Percentiles rank a stretch among this genome's conserved stretches.
phyloP scores from a whole-genome alignment of 2,329 filamentous ascomycete species.

The Thielaviopsis ethacetica region DNA sequence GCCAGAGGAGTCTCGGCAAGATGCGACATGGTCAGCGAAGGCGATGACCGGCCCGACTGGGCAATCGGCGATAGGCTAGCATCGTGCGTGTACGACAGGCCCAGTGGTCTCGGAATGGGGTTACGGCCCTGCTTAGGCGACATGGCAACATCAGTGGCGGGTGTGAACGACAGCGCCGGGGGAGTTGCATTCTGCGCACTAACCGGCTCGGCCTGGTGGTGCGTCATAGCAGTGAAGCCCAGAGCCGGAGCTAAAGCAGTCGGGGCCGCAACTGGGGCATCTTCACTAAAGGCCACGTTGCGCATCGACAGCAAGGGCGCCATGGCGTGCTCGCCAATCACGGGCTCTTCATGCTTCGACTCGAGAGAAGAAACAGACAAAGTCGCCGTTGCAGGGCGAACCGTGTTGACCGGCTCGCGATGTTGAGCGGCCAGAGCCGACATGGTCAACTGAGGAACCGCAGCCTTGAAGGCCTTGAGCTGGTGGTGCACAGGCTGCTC shows the following conservation, averaged over 20 bases:
- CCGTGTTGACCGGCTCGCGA: constrained; percentile 12
- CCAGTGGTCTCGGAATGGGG: constrained; percentile 3
- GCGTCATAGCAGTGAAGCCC: constrained; percentile 16
- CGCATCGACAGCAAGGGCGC: constrained; percentile 6
- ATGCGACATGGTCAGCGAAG: neutral
- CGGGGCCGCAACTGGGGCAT: constrained; percentile 6
- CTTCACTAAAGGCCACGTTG: neutral
- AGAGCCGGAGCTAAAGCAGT: constrained; percentile 10
- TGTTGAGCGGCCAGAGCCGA: neutral
- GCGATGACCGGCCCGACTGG: neutral
- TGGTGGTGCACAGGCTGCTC: neutral
- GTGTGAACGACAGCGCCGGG: neutral
- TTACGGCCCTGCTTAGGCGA: neutral
- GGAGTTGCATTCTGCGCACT: constrained; percentile 17
- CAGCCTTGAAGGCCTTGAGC: neutral
- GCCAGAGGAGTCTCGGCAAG: neutral
- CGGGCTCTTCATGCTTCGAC: constrained; percentile 16
- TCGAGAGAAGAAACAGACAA: constrained; percentile 15
- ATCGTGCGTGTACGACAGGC: constrained; percentile 6
- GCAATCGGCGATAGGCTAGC: constrained; percentile 1
- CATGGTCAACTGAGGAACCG: neutral
- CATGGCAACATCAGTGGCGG: constrained; percentile 1
- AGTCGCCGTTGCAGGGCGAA: constrained; percentile 10
- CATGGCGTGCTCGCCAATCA: constrained; percentile 4
- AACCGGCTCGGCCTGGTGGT: constrained; percentile 18